Conservation (phyloP, 257 asterid genomes). For the Haberlea rhodopensis region DNA sequence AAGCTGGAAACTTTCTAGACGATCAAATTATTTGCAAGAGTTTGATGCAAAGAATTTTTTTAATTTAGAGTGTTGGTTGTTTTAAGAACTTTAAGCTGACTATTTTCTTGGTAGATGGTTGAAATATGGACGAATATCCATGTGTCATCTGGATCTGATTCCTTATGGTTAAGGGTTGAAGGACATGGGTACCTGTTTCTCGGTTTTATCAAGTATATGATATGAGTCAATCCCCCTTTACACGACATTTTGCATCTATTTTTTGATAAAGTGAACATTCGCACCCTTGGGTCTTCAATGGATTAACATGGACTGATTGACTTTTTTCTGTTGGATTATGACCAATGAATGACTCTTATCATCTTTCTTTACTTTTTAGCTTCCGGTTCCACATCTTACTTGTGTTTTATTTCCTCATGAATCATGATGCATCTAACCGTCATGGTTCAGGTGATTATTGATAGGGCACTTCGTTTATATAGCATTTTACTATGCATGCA, state of each 20-base stretch:
- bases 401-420: background rate
- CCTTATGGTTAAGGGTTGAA: background rate
- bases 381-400: background rate
- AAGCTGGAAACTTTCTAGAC: background rate
- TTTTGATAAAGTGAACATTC: background rate
- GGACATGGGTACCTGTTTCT: background rate
- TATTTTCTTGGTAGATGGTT: background rate
- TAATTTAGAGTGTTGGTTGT: background rate
- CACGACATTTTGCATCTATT: background rate
- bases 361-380: background rate
- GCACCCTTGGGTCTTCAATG: background rate
- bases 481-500: background rate
- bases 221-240: background rate
- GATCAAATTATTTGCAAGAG: too few relatives aligned
- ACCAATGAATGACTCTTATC: background rate
- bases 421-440: background rate
- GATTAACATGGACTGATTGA: background rate
- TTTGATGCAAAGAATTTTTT: background rate
- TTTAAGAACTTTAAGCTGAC: too few relatives aligned
- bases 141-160: background rate
- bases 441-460: slow-evolving; percentile 3
- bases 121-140: background rate
- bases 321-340: background rate
- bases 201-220: background rate
- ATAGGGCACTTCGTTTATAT: background rate